Percentiles rank a stretch among this genome's conserved stretches.
phyloP scores from a whole-genome alignment of 106 monocot genomes.

The Chionographis japonica region DNA sequence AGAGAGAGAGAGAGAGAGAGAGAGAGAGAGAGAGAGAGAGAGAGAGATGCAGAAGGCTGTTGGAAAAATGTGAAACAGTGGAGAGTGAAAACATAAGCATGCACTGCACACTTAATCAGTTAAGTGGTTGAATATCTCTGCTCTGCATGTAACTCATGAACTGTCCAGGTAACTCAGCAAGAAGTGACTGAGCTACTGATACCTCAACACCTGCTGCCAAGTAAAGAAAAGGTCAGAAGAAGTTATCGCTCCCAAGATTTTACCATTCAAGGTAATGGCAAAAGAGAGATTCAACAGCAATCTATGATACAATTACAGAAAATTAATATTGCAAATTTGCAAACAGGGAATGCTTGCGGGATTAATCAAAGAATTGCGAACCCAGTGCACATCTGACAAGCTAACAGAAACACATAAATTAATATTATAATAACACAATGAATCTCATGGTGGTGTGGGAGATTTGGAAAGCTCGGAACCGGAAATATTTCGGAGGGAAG shows the following conservation, averaged over 20 bases:
- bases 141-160: constrained; percentile 57
- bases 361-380: no score
- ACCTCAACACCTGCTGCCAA: constrained; percentile 34
- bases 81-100: background rate
- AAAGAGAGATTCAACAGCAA: no score
- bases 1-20: background rate
- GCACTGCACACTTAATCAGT: constrained; percentile 1
- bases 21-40: no score
- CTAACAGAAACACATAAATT: no score
- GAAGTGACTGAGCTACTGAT: constrained; percentile 55
- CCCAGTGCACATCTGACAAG: no score
- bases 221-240: background rate
- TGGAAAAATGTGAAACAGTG: background rate
- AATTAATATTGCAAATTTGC: no score
- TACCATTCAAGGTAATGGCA: background rate
- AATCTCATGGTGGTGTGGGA: no score
- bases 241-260: background rate
- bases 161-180: constrained; percentile 67
- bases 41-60: background rate
- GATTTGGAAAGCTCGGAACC: no score
- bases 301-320: no score
- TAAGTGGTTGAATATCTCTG: constrained; percentile 48
- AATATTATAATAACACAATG: no score
- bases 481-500: no score
- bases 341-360: no score